phyloP scores from a whole-genome alignment of 208 protist genomes.

The Trypanosoma avium region DNA sequence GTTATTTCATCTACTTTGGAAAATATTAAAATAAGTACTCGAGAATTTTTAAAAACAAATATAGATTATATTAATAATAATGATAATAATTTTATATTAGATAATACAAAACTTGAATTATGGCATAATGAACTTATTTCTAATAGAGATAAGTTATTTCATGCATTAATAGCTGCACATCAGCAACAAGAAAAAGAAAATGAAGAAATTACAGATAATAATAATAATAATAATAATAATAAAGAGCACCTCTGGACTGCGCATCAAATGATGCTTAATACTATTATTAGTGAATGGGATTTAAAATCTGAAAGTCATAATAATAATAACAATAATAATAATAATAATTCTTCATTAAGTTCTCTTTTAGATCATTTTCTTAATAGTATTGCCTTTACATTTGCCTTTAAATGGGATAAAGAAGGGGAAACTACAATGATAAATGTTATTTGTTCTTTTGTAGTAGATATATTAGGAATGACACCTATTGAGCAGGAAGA shows the following conservation, averaged over 20 bases:
- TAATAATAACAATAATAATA: neutral
- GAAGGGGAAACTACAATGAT: neutral
- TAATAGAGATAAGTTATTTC: conserved; percentile 7
- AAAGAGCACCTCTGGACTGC: neutral
- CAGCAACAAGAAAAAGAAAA: neutral
- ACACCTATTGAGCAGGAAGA: conserved; percentile 20
- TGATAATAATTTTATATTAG: neutral
- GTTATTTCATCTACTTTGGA: conserved; percentile 11
- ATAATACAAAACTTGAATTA: neutral
- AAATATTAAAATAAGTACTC: conserved; percentile 11
- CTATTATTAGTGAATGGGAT: conserved; percentile 19
- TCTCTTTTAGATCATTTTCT: conserved; percentile 27
- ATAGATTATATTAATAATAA: neutral
- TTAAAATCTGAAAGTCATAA: neutral
- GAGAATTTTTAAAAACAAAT: neutral
- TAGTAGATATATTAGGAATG: conserved; percentile 16
- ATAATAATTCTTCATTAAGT: neutral
- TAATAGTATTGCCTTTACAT: conserved; percentile 9
- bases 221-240: neutral
- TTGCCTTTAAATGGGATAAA: conserved; percentile 9
- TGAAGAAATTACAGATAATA: neutral
- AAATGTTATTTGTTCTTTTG: conserved; percentile 9
- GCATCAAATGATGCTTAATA: conserved; percentile 13
- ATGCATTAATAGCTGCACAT: conserved; percentile 2
- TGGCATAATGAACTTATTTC: conserved; percentile 14